Percentiles rank a stretch among this genome's conserved stretches.
Evolutionary conservation across 768 basidiomycete genomes (phyloP).

Genomic region (Tephrocybe sp.): DNA sequence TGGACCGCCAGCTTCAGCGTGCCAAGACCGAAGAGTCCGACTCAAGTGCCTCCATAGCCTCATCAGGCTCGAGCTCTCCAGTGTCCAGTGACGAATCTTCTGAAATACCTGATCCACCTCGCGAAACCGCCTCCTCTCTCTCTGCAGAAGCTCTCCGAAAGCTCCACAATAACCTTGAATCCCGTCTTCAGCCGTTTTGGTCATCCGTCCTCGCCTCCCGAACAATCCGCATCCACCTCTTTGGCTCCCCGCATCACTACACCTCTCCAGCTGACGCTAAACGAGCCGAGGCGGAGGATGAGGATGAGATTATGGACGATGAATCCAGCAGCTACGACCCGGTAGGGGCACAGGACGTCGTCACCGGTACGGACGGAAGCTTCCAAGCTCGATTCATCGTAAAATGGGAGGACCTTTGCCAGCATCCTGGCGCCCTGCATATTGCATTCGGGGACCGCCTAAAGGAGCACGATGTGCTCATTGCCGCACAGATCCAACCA

Average conservation of each 20-base stretch:
- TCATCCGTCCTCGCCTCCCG: constrained; percentile 66
- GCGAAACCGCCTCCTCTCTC: constrained; percentile 16
- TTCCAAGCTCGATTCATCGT: constrained; percentile 67
- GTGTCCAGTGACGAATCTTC: not conserved
- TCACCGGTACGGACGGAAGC: constrained; percentile 68
- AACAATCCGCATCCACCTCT: constrained; percentile 62
- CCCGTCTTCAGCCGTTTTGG: constrained; percentile 81
- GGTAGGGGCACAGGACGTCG: constrained; percentile 48
- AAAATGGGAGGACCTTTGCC: constrained; percentile 67
- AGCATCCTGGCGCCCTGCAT: constrained; percentile 56
- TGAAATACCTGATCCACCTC: not conserved
- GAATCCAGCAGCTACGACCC: constrained; percentile 38
- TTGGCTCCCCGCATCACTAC: constrained; percentile 37
- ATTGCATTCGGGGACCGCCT: constrained; percentile 57
- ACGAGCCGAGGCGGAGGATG: constrained; percentile 21
- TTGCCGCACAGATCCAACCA: constrained; percentile 54
- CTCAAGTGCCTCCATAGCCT: constrained; percentile 19
- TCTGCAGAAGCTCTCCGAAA: constrained; percentile 40
- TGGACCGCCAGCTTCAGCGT: constrained; percentile 54
- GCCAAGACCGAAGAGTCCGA: constrained; percentile 26
- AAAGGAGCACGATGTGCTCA: constrained; percentile 54
- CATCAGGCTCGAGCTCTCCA: constrained; percentile 16
- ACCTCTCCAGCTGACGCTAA: constrained; percentile 13
- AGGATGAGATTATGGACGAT: constrained; percentile 26
- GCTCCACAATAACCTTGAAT: constrained; percentile 75